These are phyloP conservation scores for Hypoxylon sp. DNA, from an alignment of 2,329 filamentous ascomycete species.

Conservation along the genomic window DNA sequence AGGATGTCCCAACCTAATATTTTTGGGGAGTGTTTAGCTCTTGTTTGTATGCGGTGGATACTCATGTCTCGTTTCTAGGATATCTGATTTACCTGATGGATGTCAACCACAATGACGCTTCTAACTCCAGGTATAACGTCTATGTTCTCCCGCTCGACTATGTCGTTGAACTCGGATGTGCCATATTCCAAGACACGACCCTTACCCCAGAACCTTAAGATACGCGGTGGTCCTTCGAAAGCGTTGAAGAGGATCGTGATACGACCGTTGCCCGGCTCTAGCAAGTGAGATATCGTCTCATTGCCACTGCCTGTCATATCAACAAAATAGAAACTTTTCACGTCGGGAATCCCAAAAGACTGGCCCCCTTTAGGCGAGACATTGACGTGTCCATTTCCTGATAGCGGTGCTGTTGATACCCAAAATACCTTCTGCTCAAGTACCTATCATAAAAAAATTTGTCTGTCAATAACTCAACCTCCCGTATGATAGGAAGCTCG, in stretches of 20 bases:
- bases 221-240: conserved; percentile 58
- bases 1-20: conserved; percentile 54
- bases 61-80: not conserved
- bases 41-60: not conserved
- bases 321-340: conserved; percentile 68
- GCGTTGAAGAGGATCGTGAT: conserved; percentile 79
- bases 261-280: conserved; percentile 77
- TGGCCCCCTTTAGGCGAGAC: conserved; percentile 81
- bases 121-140: conserved; percentile 52
- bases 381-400: conserved; percentile 77
- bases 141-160: conserved; percentile 53
- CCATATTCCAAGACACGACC: conserved; percentile 57
- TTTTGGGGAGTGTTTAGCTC: too few species aligned
- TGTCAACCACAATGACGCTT: conserved; percentile 57
- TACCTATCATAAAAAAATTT: conserved; percentile 64
- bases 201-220: conserved; percentile 58
- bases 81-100: conserved; percentile 52
- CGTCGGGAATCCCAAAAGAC: conserved; percentile 55
- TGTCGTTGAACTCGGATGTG: conserved; percentile 52
- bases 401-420: conserved; percentile 78
- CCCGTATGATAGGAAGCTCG: not conserved
- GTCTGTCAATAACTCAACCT: not conserved
- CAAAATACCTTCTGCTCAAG: conserved; percentile 80
- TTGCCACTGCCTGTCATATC: conserved; percentile 82
- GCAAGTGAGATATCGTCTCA: conserved; percentile 82